Percentiles rank a stretch among this genome's conserved stretches.
Conservation (phyloP, 2,329 filamentous ascomycete genomes). For the Dendrostoma leiphaemia region DNA sequence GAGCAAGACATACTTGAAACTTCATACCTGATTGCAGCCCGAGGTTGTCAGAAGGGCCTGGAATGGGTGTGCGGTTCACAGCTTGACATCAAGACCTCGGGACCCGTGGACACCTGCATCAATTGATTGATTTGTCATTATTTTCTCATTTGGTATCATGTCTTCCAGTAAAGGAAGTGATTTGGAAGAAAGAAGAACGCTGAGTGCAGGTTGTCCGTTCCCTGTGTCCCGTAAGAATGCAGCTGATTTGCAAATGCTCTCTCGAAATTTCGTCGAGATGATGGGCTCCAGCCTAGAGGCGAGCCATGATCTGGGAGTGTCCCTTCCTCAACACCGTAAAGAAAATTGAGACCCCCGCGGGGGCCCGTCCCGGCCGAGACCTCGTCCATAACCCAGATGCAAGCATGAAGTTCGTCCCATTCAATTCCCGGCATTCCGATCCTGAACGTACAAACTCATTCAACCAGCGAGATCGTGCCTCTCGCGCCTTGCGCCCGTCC, state of each 20-base stretch:
- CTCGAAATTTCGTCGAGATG: not conserved
- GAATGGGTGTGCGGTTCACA: no score
- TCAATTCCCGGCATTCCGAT: not conserved
- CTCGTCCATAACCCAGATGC: not conserved
- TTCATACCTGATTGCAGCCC: no score
- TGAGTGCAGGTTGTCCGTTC: constrained; percentile 3
- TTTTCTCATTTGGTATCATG: constrained; percentile 19
- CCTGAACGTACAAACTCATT: not conserved
- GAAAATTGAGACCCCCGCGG: not conserved
- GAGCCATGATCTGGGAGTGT: not conserved
- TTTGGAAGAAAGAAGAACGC: constrained; percentile 3
- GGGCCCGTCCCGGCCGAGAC: not conserved
- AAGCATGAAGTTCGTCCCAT: constrained; percentile 4
- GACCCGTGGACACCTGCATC: no score
- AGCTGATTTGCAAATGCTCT: constrained; percentile 18
- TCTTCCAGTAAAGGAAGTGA: constrained; percentile 2
- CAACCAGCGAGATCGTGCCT: constrained; percentile 1
- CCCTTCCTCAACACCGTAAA: constrained; percentile 5
- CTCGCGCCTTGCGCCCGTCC: not conserved
- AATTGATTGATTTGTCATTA: not conserved
- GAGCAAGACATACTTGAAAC: no score
- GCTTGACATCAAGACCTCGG: not conserved
- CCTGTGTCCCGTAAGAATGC: constrained; percentile 11
- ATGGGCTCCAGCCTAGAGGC: not conserved
- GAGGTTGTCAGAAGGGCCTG: no score